These are phyloP conservation scores for Magnolia changhungtana DNA, from an alignment of 164 flowering plant species.

Conservation along the genomic window DNA sequence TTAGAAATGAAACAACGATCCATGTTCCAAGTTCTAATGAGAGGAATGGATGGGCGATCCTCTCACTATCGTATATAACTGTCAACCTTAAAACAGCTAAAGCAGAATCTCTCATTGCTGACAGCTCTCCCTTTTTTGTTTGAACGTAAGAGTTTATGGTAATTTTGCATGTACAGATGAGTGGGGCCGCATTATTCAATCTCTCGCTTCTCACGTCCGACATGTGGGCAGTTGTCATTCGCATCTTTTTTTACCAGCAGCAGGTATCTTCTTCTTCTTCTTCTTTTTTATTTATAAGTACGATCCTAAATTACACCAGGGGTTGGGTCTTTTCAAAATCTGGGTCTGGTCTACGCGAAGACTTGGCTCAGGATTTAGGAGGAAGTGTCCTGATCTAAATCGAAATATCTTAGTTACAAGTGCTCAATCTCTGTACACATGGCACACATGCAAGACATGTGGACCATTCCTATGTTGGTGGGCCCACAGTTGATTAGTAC, in stretches of 20 bases:
- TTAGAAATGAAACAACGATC: too few species aligned
- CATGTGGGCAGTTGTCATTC: slow-evolving; percentile 76
- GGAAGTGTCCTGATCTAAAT: too few species aligned
- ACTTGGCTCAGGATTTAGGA: too few species aligned
- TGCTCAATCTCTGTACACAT: too few species aligned
- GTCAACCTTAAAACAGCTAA: too few species aligned
- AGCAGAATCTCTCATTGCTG: neutral
- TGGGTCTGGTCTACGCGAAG: neutral
- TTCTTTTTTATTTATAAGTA: neutral
- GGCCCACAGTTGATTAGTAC: too few species aligned
- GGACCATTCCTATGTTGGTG: too few species aligned
- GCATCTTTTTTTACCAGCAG: slow-evolving; percentile 63
- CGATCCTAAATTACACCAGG: neutral
- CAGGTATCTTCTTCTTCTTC: slow-evolving; percentile 34
- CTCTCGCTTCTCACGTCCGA: slow-evolving; percentile 77
- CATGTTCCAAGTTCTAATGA: too few species aligned
- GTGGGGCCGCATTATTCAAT: slow-evolving; percentile 70
- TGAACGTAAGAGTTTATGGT: neutral
- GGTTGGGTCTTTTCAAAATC: neutral
- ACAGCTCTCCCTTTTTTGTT: neutral
- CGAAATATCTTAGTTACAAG: too few species aligned
- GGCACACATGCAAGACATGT: too few species aligned
- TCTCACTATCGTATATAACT: too few species aligned
- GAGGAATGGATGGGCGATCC: too few species aligned
- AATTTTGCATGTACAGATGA: slow-evolving; percentile 31